A percentile compares a stretch with the other conserved stretches of the same genome.
These are phyloP conservation scores for Colletotrichum sp. DNA, from an alignment of 2,329 filamentous ascomycete species.

Conservation along the genomic window DNA sequence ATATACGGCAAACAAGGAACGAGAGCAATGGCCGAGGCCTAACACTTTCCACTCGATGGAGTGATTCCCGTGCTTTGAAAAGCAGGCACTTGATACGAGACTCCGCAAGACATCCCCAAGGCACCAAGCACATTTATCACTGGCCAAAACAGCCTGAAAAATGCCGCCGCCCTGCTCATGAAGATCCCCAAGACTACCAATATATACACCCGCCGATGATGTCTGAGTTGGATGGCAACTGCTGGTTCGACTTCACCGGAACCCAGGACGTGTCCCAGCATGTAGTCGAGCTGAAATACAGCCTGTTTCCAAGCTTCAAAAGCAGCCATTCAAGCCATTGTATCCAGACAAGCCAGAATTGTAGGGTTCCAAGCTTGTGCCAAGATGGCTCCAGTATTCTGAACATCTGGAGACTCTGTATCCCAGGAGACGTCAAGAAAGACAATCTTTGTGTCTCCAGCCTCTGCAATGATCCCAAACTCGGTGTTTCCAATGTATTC, in stretches of 20 bases:
- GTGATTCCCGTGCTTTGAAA: fast-evolving
- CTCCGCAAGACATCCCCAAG: fast-evolving
- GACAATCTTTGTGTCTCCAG: fast-evolving
- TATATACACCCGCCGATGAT: background rate
- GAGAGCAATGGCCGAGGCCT: fast-evolving
- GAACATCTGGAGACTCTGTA: background rate
- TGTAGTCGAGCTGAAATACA: background rate
- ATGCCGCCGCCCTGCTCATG: background rate
- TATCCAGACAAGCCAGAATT: background rate
- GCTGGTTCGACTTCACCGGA: background rate
- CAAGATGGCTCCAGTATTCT: background rate
- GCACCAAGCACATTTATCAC: fast-evolving
- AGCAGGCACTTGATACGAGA: background rate
- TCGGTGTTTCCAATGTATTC: background rate
- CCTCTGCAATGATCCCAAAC: background rate
- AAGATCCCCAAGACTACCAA: fast-evolving
- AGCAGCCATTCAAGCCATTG: fast-evolving
- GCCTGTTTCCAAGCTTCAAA: background rate
- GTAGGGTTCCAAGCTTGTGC: too few relatives aligned
- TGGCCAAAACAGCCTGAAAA: fast-evolving
- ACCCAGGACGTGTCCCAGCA: background rate
- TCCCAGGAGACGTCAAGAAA: background rate
- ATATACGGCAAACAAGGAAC: background rate
- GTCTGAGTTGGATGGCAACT: fast-evolving
- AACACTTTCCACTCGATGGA: background rate